Percentiles rank a stretch among this genome's conserved stretches.
Conservation (phyloP, 305 asterid species). For the Rubia tinctorum region DNA sequence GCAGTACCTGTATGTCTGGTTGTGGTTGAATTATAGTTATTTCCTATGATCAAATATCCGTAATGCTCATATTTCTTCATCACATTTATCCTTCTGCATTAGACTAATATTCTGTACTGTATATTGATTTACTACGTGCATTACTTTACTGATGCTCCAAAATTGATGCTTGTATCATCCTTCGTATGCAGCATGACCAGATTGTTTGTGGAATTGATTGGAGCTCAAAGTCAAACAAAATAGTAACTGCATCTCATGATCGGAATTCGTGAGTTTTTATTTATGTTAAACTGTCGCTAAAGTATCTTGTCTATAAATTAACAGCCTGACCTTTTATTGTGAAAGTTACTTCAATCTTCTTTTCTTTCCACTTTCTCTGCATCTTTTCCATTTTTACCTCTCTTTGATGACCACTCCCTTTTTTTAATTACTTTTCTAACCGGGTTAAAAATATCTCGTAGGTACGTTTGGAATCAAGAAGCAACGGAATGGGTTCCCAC, state of each 20-base stretch:
- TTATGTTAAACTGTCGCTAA: constrained; percentile 18
- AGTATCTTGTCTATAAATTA: constrained; percentile 5
- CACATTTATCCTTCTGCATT: not conserved
- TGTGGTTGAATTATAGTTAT: not conserved
- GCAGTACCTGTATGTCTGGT: not conserved
- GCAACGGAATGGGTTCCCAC: constrained; percentile 88
- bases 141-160: not conserved
- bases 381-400: not conserved
- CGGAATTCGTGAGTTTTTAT: constrained; percentile 89
- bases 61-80: not conserved
- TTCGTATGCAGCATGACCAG: constrained; percentile 85
- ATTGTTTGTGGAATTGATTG: constrained; percentile 97
- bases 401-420: not conserved
- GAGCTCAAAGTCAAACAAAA: constrained; percentile 74
- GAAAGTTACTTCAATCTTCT: not conserved
- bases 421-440: not conserved
- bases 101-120: not conserved
- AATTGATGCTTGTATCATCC: constrained; percentile 16
- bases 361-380: not conserved
- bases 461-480: constrained; percentile 96
- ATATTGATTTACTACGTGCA: not conserved
- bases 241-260: constrained; percentile 97
- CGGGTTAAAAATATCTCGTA: constrained; percentile 20
- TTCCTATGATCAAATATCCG: not conserved
- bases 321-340: not conserved